A percentile compares a stretch with the other conserved stretches of the same genome.
Conservation (phyloP, 2,329 filamentous ascomycete genomes). For the Fonsecaea erecta region DNA sequence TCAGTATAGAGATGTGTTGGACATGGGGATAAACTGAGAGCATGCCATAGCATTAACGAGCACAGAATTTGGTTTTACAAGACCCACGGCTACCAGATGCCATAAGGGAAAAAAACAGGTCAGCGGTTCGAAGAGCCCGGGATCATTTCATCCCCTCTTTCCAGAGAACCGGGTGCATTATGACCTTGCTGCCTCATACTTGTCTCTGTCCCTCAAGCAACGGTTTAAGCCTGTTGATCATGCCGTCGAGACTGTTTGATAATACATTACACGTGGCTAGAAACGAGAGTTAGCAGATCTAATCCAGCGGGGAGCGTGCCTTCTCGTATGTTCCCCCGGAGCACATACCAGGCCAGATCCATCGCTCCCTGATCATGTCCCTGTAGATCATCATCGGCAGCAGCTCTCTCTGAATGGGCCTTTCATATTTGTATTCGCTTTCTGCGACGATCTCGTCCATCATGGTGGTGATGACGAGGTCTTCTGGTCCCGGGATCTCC, state of each 20-base stretch:
- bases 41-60: too few relatives aligned
- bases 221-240: background rate
- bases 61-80: too few relatives aligned
- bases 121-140: too few relatives aligned
- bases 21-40: too few relatives aligned
- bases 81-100: too few relatives aligned
- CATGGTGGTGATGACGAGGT: conserved; percentile 14
- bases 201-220: background rate
- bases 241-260: background rate
- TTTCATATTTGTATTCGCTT: conserved; percentile 12
- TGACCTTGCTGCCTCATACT: too few relatives aligned
- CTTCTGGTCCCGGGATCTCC: conserved; percentile 10
- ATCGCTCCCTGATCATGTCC: conserved; percentile 15
- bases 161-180: too few relatives aligned
- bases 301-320: too few relatives aligned
- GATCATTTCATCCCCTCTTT: too few relatives aligned
- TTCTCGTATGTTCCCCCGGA: too few relatives aligned
- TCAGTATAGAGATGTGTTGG: too few relatives aligned
- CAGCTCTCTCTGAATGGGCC: conserved; percentile 8
- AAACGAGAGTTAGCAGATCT: background rate
- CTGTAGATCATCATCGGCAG: conserved; percentile 13
- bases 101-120: too few relatives aligned
- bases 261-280: background rate
- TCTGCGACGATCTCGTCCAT: conserved; percentile 15
- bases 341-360: conserved; percentile 10